A percentile compares a stretch with the other conserved stretches of the same genome.
Evolutionary conservation across 306 rosid species (phyloP).

Genomic region (Rosa multiflora): DNA sequence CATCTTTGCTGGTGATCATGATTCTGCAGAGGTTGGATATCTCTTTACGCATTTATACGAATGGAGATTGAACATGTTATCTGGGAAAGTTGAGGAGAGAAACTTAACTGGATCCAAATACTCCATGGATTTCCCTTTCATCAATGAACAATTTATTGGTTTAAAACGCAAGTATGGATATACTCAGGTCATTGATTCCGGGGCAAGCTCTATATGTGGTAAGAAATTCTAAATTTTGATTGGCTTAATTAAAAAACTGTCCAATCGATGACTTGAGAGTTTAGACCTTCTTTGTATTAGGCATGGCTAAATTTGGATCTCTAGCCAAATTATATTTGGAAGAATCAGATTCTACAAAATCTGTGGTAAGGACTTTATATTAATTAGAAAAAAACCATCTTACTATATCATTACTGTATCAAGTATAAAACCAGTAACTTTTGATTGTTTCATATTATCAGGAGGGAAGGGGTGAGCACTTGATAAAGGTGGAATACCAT

Average conservation of each 20-base stretch:
- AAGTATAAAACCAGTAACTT: not conserved
- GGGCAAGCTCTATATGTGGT: constrained; percentile 46
- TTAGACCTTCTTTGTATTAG: constrained; percentile 21
- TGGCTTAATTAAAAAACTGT: not conserved
- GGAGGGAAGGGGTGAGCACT: not conserved
- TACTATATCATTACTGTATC: too few species aligned
- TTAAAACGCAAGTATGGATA: constrained; percentile 52
- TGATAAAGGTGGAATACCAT: constrained; percentile 48
- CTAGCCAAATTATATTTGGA: constrained; percentile 57
- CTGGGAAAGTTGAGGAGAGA: constrained; percentile 57
- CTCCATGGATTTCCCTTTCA: constrained; percentile 68
- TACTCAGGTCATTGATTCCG: constrained; percentile 51
- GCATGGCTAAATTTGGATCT: constrained; percentile 47
- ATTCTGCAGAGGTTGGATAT: not conserved
- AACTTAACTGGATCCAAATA: constrained; percentile 23
- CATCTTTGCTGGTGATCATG: not conserved
- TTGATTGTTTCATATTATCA: not conserved
- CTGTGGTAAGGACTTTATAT: not conserved
- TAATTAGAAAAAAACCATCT: not conserved
- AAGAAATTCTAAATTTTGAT: not conserved
- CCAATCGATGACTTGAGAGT: not conserved
- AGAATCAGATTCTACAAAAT: constrained; percentile 10
- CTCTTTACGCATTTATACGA: constrained; percentile 39
- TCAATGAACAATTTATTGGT: constrained; percentile 49
- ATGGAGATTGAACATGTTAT: constrained; percentile 64